phyloP scores from a whole-genome alignment of 2,329 filamentous ascomycete genomes.

The Ophiocordyceps camponoti-floridani region DNA sequence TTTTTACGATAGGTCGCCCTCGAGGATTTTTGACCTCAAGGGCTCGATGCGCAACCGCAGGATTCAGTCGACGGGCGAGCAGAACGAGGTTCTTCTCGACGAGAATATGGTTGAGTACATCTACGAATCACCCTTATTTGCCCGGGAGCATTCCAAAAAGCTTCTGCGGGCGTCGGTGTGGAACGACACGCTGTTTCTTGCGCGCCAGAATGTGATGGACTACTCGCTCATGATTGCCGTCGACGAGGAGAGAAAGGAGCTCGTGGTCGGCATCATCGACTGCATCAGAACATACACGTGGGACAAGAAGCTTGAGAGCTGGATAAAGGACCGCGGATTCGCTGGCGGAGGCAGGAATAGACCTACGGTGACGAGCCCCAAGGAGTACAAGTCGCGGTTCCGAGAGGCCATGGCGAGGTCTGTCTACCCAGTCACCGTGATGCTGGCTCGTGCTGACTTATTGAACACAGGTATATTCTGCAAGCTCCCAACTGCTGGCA shows the following conservation, averaged over 20 bases:
- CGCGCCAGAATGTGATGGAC: conserved; percentile 95
- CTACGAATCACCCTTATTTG: conserved; percentile 89
- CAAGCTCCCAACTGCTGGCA: conserved; percentile 65
- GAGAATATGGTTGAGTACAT: conserved; percentile 99
- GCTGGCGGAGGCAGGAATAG: conserved; percentile 59
- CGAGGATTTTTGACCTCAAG: conserved; percentile 87
- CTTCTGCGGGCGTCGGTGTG: conserved; percentile 80
- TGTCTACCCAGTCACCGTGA: conserved; percentile 15
- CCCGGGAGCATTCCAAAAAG: conserved; percentile 90
- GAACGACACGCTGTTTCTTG: conserved; percentile 94
- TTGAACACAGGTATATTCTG: conserved; percentile 40
- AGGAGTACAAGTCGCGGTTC: conserved; percentile 94
- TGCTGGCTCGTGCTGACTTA: conserved; percentile 1
- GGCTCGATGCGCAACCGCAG: conserved; percentile 98
- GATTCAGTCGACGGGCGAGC: conserved; percentile 86
- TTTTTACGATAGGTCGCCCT: conserved; percentile 86
- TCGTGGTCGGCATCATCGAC: conserved; percentile 95
- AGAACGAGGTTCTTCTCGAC: conserved; percentile 88
- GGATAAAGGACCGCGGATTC: conserved; percentile 95
- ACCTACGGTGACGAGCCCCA: conserved; percentile 90
- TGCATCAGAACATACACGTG: conserved; percentile 97
- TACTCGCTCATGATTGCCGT: conserved; percentile 98
- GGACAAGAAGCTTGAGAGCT: conserved; percentile 99
- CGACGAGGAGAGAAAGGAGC: conserved; percentile 72
- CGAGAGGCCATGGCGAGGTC: conserved; percentile 90